A percentile compares a stretch with the other conserved stretches of the same genome.
These are phyloP conservation scores for Oryza glumipatula DNA, from an alignment of 176 grass and related monocot species.

Conservation along the genomic window DNA sequence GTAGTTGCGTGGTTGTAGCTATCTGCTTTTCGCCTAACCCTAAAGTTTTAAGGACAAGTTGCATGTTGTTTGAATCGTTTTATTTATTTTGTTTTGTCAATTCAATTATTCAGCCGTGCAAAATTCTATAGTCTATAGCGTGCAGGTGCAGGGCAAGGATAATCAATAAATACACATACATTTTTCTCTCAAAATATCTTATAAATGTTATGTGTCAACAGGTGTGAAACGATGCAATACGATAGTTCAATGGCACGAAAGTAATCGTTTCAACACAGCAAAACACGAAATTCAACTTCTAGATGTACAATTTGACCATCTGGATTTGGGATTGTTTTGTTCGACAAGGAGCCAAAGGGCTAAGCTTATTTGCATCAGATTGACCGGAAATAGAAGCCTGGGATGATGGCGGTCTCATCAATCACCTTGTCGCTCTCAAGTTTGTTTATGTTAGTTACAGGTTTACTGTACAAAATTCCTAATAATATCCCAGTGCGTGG, in stretches of 20 bases:
- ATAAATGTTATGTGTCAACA: background rate
- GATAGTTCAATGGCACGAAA: background rate
- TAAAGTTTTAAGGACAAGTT: background rate
- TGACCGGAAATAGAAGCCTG: background rate
- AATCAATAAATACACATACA: background rate
- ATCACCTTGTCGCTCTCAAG: background rate
- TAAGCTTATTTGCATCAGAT: background rate
- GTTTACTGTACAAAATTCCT: background rate
- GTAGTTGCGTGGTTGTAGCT: background rate
- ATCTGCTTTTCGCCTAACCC: background rate
- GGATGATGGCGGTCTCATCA: background rate
- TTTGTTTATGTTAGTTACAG: background rate
- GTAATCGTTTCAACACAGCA: background rate
- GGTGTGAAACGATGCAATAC: background rate
- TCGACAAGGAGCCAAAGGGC: too few species aligned
- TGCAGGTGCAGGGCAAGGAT: background rate
- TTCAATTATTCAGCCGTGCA: background rate
- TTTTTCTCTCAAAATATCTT: background rate
- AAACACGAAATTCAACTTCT: background rate
- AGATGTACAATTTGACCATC: background rate
- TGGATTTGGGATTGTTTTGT: too few species aligned
- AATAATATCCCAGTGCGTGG: background rate
- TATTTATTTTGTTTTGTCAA: background rate
- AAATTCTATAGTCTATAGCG: background rate
- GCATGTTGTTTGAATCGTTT: background rate